These are phyloP conservation scores for Yamadazyma spencermartinsiae DNA, from an alignment of 1,139 yeast species.

Conservation along the genomic window DNA sequence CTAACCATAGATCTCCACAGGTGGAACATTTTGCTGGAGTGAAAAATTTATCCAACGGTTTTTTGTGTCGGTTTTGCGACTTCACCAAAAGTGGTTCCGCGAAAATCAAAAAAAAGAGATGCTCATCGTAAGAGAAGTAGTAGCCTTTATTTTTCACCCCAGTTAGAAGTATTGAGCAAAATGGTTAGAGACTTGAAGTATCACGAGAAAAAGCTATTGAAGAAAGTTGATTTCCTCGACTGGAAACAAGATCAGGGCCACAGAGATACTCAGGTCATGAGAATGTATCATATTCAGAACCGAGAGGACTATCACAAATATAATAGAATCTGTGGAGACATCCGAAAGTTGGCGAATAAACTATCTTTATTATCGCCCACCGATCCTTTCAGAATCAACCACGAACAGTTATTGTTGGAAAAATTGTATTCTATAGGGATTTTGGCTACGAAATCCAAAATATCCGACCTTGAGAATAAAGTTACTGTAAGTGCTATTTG, in stretches of 20 bases:
- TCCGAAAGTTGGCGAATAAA: slow-evolving; percentile 83
- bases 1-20: not conserved
- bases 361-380: slow-evolving; percentile 80
- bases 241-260: slow-evolving; percentile 98
- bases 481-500: slow-evolving; percentile 91
- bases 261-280: slow-evolving; percentile 92
- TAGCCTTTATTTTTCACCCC: too few species aligned
- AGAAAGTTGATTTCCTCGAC: slow-evolving; percentile 94
- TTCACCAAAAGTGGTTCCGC: too few species aligned
- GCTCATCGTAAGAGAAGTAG: too few species aligned
- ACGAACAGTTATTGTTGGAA: slow-evolving; percentile 82
- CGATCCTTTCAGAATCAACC: slow-evolving; percentile 83
- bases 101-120: too few species aligned
- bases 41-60: too few species aligned
- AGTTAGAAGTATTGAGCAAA: not conserved
- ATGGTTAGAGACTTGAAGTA: slow-evolving; percentile 93
- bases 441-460: slow-evolving; percentile 78
- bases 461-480: slow-evolving; percentile 90
- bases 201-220: slow-evolving; percentile 92
- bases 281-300: slow-evolving; percentile 88
- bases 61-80: too few species aligned
- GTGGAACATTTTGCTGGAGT: too few species aligned
- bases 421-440: slow-evolving; percentile 89
- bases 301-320: slow-evolving; percentile 95
- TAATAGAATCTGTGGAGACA: slow-evolving; percentile 87